Base-by-base conservation (phyloP, 2,329 filamentous ascomycete genomes). In the Neoscytalidium dimidiatum region DNA sequence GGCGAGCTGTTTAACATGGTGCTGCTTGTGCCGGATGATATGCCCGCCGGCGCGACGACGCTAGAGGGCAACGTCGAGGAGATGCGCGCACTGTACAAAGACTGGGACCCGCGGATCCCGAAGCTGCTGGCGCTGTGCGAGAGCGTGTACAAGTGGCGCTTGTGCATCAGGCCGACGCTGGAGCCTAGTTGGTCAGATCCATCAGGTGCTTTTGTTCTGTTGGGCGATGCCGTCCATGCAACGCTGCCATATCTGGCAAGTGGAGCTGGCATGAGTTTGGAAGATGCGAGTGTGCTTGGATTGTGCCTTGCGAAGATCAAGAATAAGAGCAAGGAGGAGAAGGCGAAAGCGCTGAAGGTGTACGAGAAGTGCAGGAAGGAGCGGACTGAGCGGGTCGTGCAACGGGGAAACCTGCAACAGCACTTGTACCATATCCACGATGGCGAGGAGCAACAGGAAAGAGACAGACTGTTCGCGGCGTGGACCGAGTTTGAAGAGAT, bases 181-280 rank as follows among this genome's bases (percentile, higher is more conserved):
- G 80, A 82, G n/a, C 72, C 75, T 4, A 77, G 78, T 1, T 90
- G 88, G 87, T 84, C 80, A 0, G 83, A 89, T 67, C 74, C 81
- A 0, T 83, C 80, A 0, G 86, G 82, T 0, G 77, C 83, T 0
- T 87, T 88, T 69, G 84, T 85, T 0, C 81, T 90, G 70, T 78
- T 90, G 0, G 88, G 88, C 0, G 88, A 90, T 69, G 85, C 87
- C 0, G 86, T 86, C 2, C 87, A 90, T 67, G 86, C 88, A 0
- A 89, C 86, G 0, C 77, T 90, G 0, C 88, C 88, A 0, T 90
- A 90, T 70, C 77, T 88, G 0, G 85, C 85, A 1, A 81, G 77
- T 6, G 82, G 85, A 2, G 86, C 85, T 0, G 85, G 85, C 2
- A 88, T 88, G 85, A 82, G 83, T 3, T 77, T 88, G 1, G 86